Conservation (phyloP, 805 yeast species). For the Maudiozyma bulderi region DNA sequence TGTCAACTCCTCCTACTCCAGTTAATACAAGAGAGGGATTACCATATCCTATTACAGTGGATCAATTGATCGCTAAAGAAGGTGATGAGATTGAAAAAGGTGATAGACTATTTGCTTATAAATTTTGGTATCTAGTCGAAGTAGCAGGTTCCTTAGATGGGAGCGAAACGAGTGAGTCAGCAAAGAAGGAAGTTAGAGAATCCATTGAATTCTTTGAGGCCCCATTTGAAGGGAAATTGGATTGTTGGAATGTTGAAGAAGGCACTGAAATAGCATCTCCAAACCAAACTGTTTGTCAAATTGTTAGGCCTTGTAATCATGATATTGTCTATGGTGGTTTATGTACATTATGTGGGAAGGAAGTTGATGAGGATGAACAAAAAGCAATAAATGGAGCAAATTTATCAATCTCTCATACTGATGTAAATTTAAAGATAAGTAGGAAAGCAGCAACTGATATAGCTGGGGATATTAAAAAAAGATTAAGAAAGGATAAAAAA, state of each 20-base stretch:
- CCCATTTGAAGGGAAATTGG: conserved; percentile 68
- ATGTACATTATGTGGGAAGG: conserved; percentile 86
- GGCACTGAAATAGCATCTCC: conserved; percentile 49
- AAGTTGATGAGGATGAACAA: conserved; percentile 70
- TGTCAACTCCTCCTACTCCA: conserved; percentile 20
- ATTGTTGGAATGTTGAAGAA: conserved; percentile 38
- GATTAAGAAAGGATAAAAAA: conserved; percentile 53
- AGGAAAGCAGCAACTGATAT: conserved; percentile 78
- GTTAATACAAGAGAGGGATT: conserved; percentile 20
- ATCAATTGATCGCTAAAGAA: conserved; percentile 24
- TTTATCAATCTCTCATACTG: conserved; percentile 77
- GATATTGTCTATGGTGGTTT: conserved; percentile 90
- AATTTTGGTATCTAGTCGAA: conserved; percentile 38
- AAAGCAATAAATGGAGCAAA: conserved; percentile 35
- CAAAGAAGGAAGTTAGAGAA: conserved; percentile 39
- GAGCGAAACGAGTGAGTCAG: neutral
- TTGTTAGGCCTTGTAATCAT: conserved; percentile 82
- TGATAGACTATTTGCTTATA: conserved; percentile 32
- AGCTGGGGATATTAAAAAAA: conserved; percentile 55
- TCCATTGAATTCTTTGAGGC: conserved; percentile 69
- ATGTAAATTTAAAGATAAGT: conserved; percentile 73
- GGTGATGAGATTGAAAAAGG: conserved; percentile 32
- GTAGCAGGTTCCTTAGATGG: conserved; percentile 15
- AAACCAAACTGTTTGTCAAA: conserved; percentile 42
- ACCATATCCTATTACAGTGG: conserved; percentile 35